A percentile compares a stretch with the other conserved stretches of the same genome.
Conservation (phyloP, 148 eudicot species). For the Diospyros lotus region DNA sequence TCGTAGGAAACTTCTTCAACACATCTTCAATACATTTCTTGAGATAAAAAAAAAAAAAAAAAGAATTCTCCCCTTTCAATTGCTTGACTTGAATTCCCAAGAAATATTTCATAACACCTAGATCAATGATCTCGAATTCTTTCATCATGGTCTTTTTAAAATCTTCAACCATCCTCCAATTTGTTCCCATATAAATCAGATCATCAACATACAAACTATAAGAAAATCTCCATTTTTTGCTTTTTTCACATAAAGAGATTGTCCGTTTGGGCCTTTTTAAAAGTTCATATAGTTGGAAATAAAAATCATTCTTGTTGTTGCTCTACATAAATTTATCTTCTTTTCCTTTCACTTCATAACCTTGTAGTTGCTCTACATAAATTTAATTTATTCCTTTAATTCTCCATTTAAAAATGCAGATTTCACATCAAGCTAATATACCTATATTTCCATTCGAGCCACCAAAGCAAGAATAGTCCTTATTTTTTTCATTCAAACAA, state of each 20-base stretch:
- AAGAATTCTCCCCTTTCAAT: too few species aligned
- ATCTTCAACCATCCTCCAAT: not conserved
- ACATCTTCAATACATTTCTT: too few species aligned
- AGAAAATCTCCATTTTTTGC: not conserved
- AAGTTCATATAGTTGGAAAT: too few species aligned
- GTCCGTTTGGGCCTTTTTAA: not conserved
- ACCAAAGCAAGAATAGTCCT: too few species aligned
- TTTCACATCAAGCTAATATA: too few species aligned
- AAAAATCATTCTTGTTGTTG: too few species aligned
- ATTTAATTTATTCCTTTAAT: not conserved
- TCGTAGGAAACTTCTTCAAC: too few species aligned
- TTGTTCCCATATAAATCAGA: not conserved
- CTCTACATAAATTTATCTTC: too few species aligned
- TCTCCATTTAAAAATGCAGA: too few species aligned
- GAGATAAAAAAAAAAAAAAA: too few species aligned
- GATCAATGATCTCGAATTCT: not conserved
- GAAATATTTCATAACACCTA: not conserved
- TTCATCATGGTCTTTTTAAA: not conserved
- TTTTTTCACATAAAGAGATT: not conserved
- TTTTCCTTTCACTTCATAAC: not conserved
- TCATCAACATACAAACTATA: not conserved
- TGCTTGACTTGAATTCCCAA: too few species aligned
- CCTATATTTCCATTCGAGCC: too few species aligned
- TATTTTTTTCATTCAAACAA: not conserved
- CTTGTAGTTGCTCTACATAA: not conserved